Evolutionary conservation across 2,329 filamentous ascomycete species (phyloP).

Genomic region (Chalaropsis thielavioides): DNA sequence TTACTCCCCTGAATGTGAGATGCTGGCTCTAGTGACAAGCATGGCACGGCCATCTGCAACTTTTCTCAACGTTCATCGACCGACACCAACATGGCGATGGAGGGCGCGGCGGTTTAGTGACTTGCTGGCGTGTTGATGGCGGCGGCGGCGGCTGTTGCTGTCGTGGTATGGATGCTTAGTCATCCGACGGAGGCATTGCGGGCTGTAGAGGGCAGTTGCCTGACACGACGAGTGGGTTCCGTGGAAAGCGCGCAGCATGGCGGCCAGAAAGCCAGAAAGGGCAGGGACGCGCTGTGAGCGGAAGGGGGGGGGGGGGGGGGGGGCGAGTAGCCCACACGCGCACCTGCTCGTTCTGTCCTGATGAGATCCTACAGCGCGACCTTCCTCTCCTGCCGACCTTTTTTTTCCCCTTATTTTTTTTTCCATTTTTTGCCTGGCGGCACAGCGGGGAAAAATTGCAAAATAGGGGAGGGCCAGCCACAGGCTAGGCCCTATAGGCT

Average conservation of each 20-base stretch:
- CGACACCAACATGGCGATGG: neutral
- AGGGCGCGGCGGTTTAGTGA: neutral
- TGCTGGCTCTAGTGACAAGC: slow-evolving; percentile 11
- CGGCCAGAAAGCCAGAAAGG: neutral
- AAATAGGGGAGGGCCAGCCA: no score
- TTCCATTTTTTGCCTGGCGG: no score
- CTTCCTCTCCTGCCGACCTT: neutral
- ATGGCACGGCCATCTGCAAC: slow-evolving; percentile 14
- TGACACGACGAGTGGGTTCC: no score
- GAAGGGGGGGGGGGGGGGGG: neutral
- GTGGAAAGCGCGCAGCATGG: no score
- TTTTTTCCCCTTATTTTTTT: neutral
- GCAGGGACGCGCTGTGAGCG: neutral
- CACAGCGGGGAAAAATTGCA: no score
- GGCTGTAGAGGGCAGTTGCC: no score
- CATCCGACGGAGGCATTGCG: no score
- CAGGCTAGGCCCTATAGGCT: no score
- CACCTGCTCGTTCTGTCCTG: neutral
- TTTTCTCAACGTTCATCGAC: slow-evolving; percentile 9
- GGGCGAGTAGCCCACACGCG: no score
- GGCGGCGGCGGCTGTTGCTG: no score
- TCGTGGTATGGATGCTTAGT: neutral
- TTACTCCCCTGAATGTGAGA: slow-evolving; percentile 8
- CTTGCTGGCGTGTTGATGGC: no score
- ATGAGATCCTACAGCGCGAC: neutral